These are phyloP conservation scores for Endoconidiophora polonica DNA, from an alignment of 2,329 filamentous ascomycete genomes.

Conservation along the genomic window DNA sequence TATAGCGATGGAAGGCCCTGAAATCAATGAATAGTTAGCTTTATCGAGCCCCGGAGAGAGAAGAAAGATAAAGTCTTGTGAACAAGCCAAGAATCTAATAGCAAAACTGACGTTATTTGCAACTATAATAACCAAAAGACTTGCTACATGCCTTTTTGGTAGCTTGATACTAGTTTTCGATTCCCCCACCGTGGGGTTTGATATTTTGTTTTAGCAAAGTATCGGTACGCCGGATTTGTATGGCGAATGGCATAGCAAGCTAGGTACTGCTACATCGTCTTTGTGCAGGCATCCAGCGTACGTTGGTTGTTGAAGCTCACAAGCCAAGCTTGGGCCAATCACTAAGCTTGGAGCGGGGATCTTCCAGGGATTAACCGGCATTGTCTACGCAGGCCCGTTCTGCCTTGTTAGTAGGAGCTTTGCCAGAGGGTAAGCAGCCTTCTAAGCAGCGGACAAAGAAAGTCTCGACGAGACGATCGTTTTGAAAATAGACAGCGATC, in stretches of 20 bases:
- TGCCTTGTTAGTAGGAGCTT: constrained; percentile 8
- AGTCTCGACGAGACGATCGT: neutral
- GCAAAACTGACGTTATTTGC: too few relatives aligned
- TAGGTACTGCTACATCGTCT: constrained; percentile 1
- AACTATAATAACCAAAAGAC: too few relatives aligned
- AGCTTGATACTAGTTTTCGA: neutral
- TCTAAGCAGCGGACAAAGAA: neutral
- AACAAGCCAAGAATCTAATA: too few relatives aligned
- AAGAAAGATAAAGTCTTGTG: too few relatives aligned
- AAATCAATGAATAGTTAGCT: too few relatives aligned
- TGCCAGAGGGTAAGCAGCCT: constrained; percentile 3
- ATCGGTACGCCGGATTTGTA: neutral
- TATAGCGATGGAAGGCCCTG: too few relatives aligned
- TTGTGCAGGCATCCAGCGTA: constrained; percentile 13
- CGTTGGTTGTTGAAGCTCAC: constrained; percentile 1
- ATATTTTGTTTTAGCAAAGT: neutral
- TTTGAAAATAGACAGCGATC: neutral
- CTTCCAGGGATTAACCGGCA: constrained; percentile 10
- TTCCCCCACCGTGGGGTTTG: constrained; percentile 4
- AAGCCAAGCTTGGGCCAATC: constrained; percentile 11
- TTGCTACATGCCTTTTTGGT: too few relatives aligned
- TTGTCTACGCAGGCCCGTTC: constrained; percentile 14
- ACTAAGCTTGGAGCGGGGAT: neutral
- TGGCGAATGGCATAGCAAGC: neutral
- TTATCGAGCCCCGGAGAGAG: too few relatives aligned